These are phyloP conservation scores for Dissoconium aciculare DNA, from an alignment of 2,329 filamentous ascomycete genomes.

Conservation along the genomic window DNA sequence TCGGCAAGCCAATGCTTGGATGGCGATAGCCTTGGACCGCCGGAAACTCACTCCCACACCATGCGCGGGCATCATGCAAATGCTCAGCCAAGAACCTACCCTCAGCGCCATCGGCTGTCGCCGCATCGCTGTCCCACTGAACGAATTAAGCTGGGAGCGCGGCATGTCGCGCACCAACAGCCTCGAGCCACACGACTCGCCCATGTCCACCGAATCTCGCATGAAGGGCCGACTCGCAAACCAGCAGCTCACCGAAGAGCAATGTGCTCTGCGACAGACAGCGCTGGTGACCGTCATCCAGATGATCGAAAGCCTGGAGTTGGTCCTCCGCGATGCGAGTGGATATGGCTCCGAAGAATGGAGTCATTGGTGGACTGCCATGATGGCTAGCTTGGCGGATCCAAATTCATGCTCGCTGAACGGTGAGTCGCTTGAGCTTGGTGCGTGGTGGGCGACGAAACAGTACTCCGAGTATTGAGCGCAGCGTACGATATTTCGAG, in stretches of 20 bases:
- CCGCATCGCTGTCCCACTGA: constrained; percentile 72
- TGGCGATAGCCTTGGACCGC: constrained; percentile 57
- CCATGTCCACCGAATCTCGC: constrained; percentile 10
- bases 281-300: constrained; percentile 71
- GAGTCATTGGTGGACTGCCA: constrained; percentile 75
- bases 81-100: constrained; percentile 68
- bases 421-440: constrained; percentile 66
- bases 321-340: constrained; percentile 63
- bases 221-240: constrained; percentile 5
- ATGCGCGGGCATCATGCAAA: constrained; percentile 61
- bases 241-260: constrained; percentile 30
- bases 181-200: constrained; percentile 12
- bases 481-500: background rate
- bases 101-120: constrained; percentile 56
- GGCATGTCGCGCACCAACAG: constrained; percentile 2
- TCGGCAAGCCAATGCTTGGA: constrained; percentile 70
- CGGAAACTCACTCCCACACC: constrained; percentile 59
- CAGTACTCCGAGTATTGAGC: constrained; percentile 7
- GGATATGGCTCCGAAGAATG: constrained; percentile 84
- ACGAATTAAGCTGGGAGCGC: constrained; percentile 68
- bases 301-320: constrained; percentile 73
- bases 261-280: constrained; percentile 59
- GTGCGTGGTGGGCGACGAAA: constrained; percentile 50
- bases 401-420: constrained; percentile 37
- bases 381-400: constrained; percentile 61